Evolutionary conservation across 345 rosid species (phyloP).

Genomic region (Stellera chamaejasme): DNA sequence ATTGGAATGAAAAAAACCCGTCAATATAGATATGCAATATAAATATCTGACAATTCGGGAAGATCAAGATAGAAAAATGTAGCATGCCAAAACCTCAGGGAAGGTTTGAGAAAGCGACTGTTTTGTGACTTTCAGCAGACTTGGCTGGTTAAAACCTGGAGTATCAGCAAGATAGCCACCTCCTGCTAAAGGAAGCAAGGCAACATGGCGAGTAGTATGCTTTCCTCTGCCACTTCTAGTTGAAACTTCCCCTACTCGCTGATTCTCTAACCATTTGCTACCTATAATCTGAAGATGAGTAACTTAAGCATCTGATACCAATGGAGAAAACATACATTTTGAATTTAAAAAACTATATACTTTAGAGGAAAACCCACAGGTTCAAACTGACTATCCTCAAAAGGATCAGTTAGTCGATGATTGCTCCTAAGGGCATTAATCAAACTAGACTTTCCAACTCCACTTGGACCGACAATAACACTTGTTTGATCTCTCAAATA

Average conservation of each 20-base stretch:
- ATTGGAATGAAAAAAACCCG: constrained; percentile 1
- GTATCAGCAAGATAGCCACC: constrained; percentile 94
- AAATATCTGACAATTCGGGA: neutral
- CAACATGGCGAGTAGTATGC: constrained; percentile 85
- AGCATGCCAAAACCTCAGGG: constrained; percentile 62
- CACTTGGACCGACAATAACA: constrained; percentile 98
- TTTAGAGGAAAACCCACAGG: constrained; percentile 39
- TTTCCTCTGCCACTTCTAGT: constrained; percentile 79
- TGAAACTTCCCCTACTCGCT: constrained; percentile 82
- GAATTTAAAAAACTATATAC: neutral
- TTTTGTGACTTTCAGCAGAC: constrained; percentile 82
- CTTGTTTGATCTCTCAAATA: constrained; percentile 64
- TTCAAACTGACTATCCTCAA: constrained; percentile 56
- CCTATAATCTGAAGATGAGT: constrained; percentile 40
- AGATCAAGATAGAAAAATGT: neutral
- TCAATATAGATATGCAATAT: neutral
- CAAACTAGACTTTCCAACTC: constrained; percentile 93
- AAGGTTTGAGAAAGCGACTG: constrained; percentile 74
- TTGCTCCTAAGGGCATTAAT: constrained; percentile 69
- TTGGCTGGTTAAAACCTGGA: constrained; percentile 94
- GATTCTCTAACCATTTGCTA: constrained; percentile 76
- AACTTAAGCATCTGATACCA: no score
- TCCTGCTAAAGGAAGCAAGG: constrained; percentile 61
- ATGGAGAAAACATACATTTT: neutral
- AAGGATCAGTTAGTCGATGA: constrained; percentile 19